Evolutionary conservation across 345 rosid genomes (phyloP).

Genomic region (Eucalyptus paniculata): DNA sequence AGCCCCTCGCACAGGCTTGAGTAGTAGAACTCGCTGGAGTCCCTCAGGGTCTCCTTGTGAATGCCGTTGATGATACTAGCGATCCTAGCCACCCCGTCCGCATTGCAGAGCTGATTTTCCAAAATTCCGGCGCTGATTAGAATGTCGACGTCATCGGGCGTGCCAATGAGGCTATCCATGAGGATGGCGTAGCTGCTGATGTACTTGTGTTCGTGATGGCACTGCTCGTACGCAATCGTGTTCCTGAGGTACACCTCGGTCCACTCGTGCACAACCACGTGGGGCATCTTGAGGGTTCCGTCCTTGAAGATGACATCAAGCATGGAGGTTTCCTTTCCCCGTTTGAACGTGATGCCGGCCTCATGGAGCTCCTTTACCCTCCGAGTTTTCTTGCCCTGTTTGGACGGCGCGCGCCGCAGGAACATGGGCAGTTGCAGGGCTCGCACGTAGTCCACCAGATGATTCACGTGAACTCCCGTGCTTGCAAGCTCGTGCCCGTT

Average conservation of each 20-base stretch:
- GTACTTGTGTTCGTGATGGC: neutral
- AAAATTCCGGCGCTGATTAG: neutral
- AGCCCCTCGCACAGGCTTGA: neutral
- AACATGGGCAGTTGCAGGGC: neutral
- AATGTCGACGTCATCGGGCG: neutral
- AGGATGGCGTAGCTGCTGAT: neutral
- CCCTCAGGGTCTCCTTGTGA: neutral
- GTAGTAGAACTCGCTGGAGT: neutral
- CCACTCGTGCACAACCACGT: neutral
- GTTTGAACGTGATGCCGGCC: neutral
- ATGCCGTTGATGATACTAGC: neutral
- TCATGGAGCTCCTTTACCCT: neutral
- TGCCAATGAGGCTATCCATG: neutral
- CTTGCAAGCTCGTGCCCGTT: neutral
- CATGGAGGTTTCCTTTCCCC: neutral
- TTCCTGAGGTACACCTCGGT: slow-evolving; percentile 5
- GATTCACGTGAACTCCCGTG: neutral
- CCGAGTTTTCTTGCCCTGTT: neutral
- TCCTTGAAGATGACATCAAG: neutral
- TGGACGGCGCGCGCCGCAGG: neutral
- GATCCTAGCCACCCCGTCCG: neutral
- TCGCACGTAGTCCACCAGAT: neutral
- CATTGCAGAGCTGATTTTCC: neutral
- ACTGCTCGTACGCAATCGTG: slow-evolving; percentile 9
- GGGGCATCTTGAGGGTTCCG: neutral